These are phyloP conservation scores for Gaertneriomyces sp. DNA, from an alignment of 192 early-diverging fungal genomes.

Conservation along the genomic window DNA sequence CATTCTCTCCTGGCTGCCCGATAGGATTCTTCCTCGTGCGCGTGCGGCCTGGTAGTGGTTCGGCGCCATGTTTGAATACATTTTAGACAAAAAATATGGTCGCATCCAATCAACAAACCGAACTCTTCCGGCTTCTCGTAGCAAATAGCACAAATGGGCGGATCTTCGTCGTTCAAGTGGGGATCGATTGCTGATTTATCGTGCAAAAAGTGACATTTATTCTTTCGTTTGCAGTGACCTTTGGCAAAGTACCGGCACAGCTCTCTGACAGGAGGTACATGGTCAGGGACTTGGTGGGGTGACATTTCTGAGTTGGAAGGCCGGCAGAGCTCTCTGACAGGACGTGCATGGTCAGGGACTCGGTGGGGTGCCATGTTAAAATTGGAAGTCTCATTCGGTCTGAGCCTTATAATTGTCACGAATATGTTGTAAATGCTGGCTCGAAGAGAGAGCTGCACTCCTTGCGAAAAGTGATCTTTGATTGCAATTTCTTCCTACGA, in stretches of 20 bases:
- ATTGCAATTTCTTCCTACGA: no score
- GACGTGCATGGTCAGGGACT: no score
- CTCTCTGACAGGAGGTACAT: no score
- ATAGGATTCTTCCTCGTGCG: neutral
- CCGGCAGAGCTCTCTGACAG: no score
- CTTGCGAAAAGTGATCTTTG: no score
- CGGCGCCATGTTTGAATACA: slow-evolving; percentile 2
- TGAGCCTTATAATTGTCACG: no score
- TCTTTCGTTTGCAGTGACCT: neutral
- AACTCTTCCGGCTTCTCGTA: neutral
- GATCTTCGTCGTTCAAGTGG: neutral
- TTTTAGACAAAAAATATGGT: slow-evolving; percentile 5
- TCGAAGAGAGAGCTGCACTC: no score
- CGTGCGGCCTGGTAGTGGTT: neutral
- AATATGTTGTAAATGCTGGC: no score
- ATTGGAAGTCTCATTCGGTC: no score
- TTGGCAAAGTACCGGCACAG: neutral
- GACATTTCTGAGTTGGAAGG: no score
- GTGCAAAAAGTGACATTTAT: neutral
- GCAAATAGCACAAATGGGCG: slow-evolving; percentile 4
- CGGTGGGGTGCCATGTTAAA: no score
- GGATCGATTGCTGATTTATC: neutral
- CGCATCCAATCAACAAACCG: slow-evolving; percentile 3
- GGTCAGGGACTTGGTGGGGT: no score
- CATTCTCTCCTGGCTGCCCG: slow-evolving; percentile 2